Base-by-base conservation (phyloP, 208 protist species). In the Strigomonas galati region DNA sequence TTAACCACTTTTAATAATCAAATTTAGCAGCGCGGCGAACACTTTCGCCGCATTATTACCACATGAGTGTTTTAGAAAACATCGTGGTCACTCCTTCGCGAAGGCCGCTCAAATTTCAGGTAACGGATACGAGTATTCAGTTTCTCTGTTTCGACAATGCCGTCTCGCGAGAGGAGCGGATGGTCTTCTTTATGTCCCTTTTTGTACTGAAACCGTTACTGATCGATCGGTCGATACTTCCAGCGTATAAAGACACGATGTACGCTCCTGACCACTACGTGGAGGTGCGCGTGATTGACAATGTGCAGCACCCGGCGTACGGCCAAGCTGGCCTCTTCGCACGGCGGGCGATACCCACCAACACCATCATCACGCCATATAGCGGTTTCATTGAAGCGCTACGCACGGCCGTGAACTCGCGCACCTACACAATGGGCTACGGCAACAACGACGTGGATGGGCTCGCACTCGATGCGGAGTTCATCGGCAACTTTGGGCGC, bases 371-470 rank as follows among this genome's bases (percentile, higher is more conserved):
- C 19, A 91, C 84, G 3, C 76, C 87, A 0, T 96, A 96, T 67
- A 71, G 81, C 12, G 91, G 91, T 19, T 86, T 90, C 59, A 83
- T 96, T 26, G 86, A 96, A 66, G 79, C 91, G 15, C 91, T 91
- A 58, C 59, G 64, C 54, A 90, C 85, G 19, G 87, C 86, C 40
- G 85, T 85, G 59, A 96, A 85, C 65, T 93, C 86, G 0, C 84
- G 87, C 51, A 93, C 87, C 15, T 96, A 96, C 73, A 93, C 87
- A 10, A 96, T 96, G 91, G 87, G 91, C 14, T 96, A 90, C 60
- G 91, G 91, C 43, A 78, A 70, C 40, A 64, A 84, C 51, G 76
- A 78, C 10, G 87, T 93, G 65, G 91, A 96, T 65, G 56, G n/a
- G 31, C 91, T 86, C 67, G 91, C 80, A 0, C 69, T 96, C 19